A percentile compares a stretch with the other conserved stretches of the same genome.
phyloP scores from a whole-genome alignment of 129 eudicot genomes.

The Tagetes patula region DNA sequence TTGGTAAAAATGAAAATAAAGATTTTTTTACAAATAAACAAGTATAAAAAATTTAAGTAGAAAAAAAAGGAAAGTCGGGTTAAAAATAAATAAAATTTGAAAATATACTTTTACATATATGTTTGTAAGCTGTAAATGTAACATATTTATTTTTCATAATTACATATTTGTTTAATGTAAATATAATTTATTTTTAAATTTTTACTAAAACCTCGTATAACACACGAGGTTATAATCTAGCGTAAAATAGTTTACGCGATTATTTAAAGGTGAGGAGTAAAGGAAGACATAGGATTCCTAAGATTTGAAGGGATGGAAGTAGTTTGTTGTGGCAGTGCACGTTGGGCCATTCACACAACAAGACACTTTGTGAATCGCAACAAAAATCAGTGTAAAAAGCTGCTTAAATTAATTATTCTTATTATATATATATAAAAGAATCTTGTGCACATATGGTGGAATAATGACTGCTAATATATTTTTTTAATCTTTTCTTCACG shows the following conservation, averaged over 20 bases:
- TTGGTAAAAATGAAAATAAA: too few species aligned
- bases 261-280: neutral
- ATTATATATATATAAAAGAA: conserved; percentile 27
- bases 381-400: conserved; percentile 40
- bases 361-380: conserved; percentile 56
- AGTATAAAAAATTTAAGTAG: too few species aligned
- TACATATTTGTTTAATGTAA: too few species aligned
- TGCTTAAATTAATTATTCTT: conserved; percentile 21
- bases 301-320: conserved; percentile 34
- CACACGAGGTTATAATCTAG: too few species aligned
- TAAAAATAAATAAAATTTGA: too few species aligned
- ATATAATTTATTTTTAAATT: too few species aligned
- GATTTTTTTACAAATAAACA: too few species aligned
- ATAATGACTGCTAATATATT: conserved; percentile 7
- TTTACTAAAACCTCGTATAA: too few species aligned
- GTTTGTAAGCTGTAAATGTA: too few species aligned
- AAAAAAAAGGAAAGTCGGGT: too few species aligned
- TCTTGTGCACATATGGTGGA: conserved; percentile 22
- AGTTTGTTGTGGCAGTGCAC: conserved; percentile 49
- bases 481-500: neutral
- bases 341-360: conserved; percentile 56
- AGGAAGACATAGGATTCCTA: conserved; percentile 38
- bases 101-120: too few species aligned
- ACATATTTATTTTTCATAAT: too few species aligned
- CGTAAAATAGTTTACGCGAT: neutral